Conservation (phyloP, 169 alveolate genomes). For the Eimeria necatrix region DNA sequence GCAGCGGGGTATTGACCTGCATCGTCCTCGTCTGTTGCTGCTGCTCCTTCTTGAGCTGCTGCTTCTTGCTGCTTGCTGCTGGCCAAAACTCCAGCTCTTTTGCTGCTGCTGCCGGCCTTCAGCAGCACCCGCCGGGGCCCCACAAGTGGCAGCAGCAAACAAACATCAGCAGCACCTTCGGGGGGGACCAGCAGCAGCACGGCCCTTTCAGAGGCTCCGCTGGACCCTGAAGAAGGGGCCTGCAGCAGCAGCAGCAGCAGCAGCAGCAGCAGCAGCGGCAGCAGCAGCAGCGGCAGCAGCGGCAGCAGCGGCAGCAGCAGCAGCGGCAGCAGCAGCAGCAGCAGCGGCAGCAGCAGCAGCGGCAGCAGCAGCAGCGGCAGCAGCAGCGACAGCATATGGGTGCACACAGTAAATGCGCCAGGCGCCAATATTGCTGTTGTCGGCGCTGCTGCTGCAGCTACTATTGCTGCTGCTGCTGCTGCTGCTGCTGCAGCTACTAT, state of each 20-base stretch:
- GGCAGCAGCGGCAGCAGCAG: neutral
- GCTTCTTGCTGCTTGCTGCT: constrained; percentile 23
- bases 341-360: too few relatives aligned
- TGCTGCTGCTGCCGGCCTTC: neutral
- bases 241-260: constrained; percentile 48
- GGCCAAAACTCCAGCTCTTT: neutral
- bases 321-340: too few relatives aligned
- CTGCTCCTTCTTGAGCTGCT: neutral
- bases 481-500: too few relatives aligned
- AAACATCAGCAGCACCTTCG: neutral
- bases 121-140: constrained; percentile 20
- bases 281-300: neutral
- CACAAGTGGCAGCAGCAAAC: neutral
- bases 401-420: too few relatives aligned
- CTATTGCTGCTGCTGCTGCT: too few relatives aligned
- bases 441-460: too few relatives aligned
- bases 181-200: constrained; percentile 2
- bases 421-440: too few relatives aligned
- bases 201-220: neutral
- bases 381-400: too few relatives aligned
- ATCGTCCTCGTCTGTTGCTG: constrained; percentile 14
- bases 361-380: too few relatives aligned
- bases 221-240: neutral
- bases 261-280: constrained; percentile 47
- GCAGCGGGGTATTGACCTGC: neutral